Base-by-base conservation (phyloP, 1,284 basidiomycete genomes). In the Fomitopsis schrenkii region DNA sequence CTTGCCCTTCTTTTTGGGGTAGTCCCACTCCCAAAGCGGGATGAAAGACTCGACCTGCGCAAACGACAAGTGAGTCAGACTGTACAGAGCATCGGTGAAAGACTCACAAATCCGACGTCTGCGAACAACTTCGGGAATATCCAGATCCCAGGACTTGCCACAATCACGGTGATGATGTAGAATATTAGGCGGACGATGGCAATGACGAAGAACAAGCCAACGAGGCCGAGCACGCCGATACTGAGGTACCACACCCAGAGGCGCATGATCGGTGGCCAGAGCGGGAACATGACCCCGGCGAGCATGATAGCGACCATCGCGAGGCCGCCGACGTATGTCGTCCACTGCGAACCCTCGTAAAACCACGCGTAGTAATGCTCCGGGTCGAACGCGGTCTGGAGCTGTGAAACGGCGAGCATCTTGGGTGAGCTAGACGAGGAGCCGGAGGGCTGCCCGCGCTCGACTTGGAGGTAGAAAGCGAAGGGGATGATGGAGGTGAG, bases 121-220 rank as follows among this genome's bases (percentile, higher is more conserved):
- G 97, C 97, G 70, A 99, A 99, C 53, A 99, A 79, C 73, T 98
- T 94, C 0, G 97, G 97, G 83, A 98, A 99, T 79, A 99, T 91
- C 97, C 97, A 99, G 63, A 99, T 97, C 40, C 97, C 97, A 17
- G 95, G 95, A 61, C 89, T 87, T 35, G 87, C 88, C 55, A 87
- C 86, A 67, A 99, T 77, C 67, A 96, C 76, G n/a, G 97, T 96
- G 70, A 97, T 86, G 74, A 95, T 85, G 79, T 95, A 99, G 76
- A 98, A 91, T 70, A 99, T 93, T 63, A 99, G 81, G 53, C 97
- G 85, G 63, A 99, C 81, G 67, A 99, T 89, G 5, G 96, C 95
- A 65, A 98, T 85, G 6, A 77, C 94, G 71, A 99, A 95, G 79
- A 99, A 97, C 63, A 94, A 77, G 36, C 88, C 96, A 63, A 99